Base-by-base conservation (phyloP, 1,284 basidiomycete genomes). In the Jaminaea rosea region DNA sequence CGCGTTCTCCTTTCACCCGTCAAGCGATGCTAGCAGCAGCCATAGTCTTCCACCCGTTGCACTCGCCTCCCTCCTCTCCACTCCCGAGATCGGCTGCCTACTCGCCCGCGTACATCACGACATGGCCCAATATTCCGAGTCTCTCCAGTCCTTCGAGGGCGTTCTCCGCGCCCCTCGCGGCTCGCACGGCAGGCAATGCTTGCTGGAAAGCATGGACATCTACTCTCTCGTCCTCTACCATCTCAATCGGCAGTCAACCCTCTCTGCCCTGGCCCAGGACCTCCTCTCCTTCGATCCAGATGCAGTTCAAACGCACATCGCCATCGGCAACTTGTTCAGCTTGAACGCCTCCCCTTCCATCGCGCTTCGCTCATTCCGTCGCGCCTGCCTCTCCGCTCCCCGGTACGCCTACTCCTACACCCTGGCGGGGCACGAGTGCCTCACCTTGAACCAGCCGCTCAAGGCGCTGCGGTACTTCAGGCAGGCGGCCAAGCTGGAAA, bases 181-280 rank as follows among this genome's bases (percentile, higher is more conserved):
- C 10, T 48, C 58, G 2, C 41, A 55, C 15, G 65, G 66, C 52
- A n/a, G n/a, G n/a, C n/a, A n/a, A n/a, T n/a, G n/a, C n/a, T n/a
- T n/a, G n/a, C n/a, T n/a, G n/a, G n/a, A n/a, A n/a, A n/a, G n/a
- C n/a, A 71, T 71, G 68, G 69, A 72, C 53, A 59, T 72, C 44
- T 72, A 55, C 52, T 67, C 65, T 11, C 59, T 70, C 13, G 63
- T 67, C n/a, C 67, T 72, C 24, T 73, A 66, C 53, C 71, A 73
- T 46, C 60, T 73, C 26, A 63, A 69, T n/a, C 63, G 71, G 50
- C 69, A 73, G 41, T 67, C 67, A 31, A 56, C 55, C 36, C 60
- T 73, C 2, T 63, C 67, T 13, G 58, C 59, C 1, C 58, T 73
- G 4, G 69, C 67, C 3, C 67, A 69, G 52, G 60, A 65, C 19